Conservation (phyloP, 2,329 filamentous ascomycete species). For the Dothistroma septosporum region DNA sequence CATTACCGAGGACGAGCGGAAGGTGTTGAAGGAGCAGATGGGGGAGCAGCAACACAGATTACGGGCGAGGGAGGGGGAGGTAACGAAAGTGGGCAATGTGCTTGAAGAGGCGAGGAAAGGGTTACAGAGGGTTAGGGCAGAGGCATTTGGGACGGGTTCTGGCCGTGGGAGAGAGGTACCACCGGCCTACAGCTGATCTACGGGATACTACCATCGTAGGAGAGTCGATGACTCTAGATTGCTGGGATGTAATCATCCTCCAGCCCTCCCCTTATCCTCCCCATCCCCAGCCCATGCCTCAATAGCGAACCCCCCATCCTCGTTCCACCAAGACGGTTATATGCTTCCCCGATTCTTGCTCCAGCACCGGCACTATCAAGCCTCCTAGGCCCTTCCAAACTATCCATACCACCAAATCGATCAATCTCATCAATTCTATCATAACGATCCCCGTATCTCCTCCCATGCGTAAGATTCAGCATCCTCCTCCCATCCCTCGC, state of each 20-base stretch:
- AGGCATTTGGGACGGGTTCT: constrained; percentile 29
- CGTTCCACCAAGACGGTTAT: neutral
- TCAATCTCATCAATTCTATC: neutral
- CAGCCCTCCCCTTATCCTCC: too few species aligned
- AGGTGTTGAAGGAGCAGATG: constrained; percentile 21
- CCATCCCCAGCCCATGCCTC: neutral
- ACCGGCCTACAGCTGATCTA: constrained; percentile 10
- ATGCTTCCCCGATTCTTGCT: neutral
- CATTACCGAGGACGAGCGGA: constrained; percentile 43
- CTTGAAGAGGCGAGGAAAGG: constrained; percentile 26
- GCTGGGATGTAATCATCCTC: too few species aligned
- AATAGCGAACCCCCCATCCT: neutral
- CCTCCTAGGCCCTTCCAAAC: neutral
- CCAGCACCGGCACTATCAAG: neutral
- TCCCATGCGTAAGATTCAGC: constrained; percentile 11
- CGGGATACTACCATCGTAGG: neutral
- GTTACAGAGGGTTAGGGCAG: constrained; percentile 30
- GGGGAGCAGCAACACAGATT: constrained; percentile 20
- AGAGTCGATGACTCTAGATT: too few species aligned
- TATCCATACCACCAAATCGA: constrained; percentile 1
- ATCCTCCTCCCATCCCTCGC: constrained; percentile 7
- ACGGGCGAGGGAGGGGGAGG: constrained; percentile 12
- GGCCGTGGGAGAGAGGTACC: neutral
- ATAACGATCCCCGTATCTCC: constrained; percentile 6
- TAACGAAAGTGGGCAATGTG: constrained; percentile 17